Base-by-base conservation (phyloP, 2,329 filamentous ascomycete species). In the Trichophyton benhamiae region DNA sequence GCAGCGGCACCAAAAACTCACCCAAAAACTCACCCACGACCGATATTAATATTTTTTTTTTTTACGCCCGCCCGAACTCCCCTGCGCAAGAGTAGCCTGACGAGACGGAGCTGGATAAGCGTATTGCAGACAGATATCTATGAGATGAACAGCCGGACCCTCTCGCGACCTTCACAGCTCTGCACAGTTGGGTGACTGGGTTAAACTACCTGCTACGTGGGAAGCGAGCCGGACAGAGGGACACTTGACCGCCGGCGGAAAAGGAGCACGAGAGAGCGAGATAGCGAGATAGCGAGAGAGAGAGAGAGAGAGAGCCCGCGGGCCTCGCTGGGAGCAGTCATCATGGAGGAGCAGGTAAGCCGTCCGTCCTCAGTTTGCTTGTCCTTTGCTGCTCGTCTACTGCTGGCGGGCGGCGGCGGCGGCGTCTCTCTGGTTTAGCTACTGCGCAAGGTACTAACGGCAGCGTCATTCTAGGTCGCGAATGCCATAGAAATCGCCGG, bases 401-500 rank as follows among this genome's bases (percentile, higher is more conserved):
- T 52, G 22, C 36, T 36, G 9, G 57, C 57, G 41, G 30, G 11
- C 20, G 17, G 52, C 64, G 67, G 33, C 9, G 9, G 33, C 3
- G 44, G 5, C 3, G 15, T 3, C 17, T 22, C 5, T 48, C 44
- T 52, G 22, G 17, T 17, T 27, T 20, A n/a, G n/a, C n/a, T n/a
- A 25, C 41, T 30, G 46, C 52, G 52, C 52, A 33, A n/a, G 33
- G 15, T 55, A 15, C 52, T 55, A 15, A 55, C 52, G 22, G 46
- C 33, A 15, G 13, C 17, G 15, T 38, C 33, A 11, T 11, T 20
- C n/a, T 48, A 96, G 89, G 86, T 96, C 75, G 88, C 94, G 78
- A 92, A 89, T 78, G 94, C 94, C 76, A 94, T 97, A 78, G 85
- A 94, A 75, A 95, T 97, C 78, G 89, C 90, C 75, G 94, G 86